These are phyloP conservation scores for Candida ulmi DNA, from an alignment of 805 yeast genomes.

Conservation along the genomic window DNA sequence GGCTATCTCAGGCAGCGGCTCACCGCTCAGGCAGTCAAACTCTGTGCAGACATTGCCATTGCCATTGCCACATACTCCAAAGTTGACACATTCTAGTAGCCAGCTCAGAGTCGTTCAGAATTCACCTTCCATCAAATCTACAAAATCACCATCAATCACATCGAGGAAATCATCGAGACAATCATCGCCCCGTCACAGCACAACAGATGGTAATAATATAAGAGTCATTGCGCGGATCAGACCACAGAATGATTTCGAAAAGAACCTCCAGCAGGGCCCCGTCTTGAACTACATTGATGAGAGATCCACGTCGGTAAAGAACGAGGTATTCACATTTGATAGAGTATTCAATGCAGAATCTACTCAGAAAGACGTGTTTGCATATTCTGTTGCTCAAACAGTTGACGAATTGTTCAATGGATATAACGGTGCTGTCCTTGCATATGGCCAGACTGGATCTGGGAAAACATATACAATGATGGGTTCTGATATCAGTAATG, in stretches of 20 bases:
- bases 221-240: conserved; percentile 71
- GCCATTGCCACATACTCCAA: background rate
- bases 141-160: too few species aligned
- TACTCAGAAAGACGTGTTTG: conserved; percentile 53
- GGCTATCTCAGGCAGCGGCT: too few species aligned
- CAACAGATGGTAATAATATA: conserved; percentile 30
- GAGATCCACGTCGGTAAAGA: conserved; percentile 7
- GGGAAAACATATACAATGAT: conserved; percentile 78
- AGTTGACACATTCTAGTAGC: background rate
- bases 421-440: conserved; percentile 68
- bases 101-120: too few species aligned
- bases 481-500: conserved; percentile 39
- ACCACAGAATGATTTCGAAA: conserved; percentile 42
- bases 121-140: background rate
- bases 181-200: background rate
- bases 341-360: conserved; percentile 48
- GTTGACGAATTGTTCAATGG: conserved; percentile 71
- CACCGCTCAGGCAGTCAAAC: too few species aligned
- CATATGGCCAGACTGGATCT: conserved; percentile 77
- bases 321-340: conserved; percentile 52
- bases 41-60: too few species aligned
- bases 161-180: too few species aligned
- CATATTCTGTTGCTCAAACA: conserved; percentile 52
- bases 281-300: conserved; percentile 14
- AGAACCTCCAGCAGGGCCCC: conserved; percentile 5